A percentile compares a stretch with the other conserved stretches of the same genome.
Conservation (phyloP, 2,329 filamentous ascomycete genomes). For the Fusarium burgessii region DNA sequence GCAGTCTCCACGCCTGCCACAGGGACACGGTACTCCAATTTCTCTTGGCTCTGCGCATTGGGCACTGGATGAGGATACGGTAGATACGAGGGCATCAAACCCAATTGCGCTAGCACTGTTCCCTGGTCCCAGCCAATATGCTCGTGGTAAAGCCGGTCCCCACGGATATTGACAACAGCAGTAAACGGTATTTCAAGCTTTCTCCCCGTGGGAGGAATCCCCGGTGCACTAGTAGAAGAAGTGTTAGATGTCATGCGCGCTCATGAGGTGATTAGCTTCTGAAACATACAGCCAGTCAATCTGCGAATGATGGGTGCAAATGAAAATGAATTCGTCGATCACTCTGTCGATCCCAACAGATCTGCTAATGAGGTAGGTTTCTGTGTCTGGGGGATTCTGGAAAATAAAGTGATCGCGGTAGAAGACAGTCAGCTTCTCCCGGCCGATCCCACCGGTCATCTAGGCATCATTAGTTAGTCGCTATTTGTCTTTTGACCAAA, state of each 20-base stretch:
- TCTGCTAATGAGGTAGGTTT: constrained; percentile 75
- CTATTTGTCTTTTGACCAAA: rapidly evolving
- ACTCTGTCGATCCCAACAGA: constrained; percentile 79
- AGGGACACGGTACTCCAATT: constrained; percentile 49
- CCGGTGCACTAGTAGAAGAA: constrained; percentile 57
- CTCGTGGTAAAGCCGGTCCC: constrained; percentile 73
- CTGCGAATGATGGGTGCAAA: constrained; percentile 70
- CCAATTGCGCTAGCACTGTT: constrained; percentile 70
- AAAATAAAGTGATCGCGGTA: constrained; percentile 82
- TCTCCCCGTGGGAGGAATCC: constrained; percentile 65
- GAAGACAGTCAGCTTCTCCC: constrained; percentile 71
- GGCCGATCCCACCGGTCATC: constrained; percentile 76
- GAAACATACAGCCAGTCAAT: constrained; percentile 75
- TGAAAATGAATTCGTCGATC: constrained; percentile 77
- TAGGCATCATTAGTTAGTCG: constrained; percentile 26
- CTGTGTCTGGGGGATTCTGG: constrained; percentile 75
- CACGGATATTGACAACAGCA: constrained; percentile 71
- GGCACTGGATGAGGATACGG: constrained; percentile 69
- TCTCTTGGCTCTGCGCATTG: constrained; percentile 46
- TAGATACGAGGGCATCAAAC: constrained; percentile 68
- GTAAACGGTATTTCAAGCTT: constrained; percentile 70
- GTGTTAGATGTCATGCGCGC: not conserved
- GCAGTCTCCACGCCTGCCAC: constrained; percentile 50
- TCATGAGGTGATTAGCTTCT: rapidly evolving
- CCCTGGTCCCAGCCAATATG: constrained; percentile 78